Conservation (phyloP, 1,139 yeast genomes). For the Lodderomyces margitis region DNA sequence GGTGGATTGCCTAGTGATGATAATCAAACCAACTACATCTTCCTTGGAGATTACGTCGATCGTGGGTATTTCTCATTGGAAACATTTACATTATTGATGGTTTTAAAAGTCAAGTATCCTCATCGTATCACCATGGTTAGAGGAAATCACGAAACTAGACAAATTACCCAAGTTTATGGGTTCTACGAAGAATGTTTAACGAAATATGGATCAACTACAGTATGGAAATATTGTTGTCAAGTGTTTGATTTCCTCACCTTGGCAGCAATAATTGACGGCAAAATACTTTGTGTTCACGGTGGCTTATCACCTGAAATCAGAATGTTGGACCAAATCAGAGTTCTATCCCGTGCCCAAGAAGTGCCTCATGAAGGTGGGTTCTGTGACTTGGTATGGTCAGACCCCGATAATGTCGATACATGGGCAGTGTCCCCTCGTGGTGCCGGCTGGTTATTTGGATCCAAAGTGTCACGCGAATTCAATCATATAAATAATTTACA, state of each 20-base stretch:
- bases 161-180: constrained; percentile 94
- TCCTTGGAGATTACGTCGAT: constrained; percentile 94
- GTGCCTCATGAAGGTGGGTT: constrained; percentile 99
- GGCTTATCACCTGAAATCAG: constrained; percentile 97
- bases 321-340: constrained; percentile 94
- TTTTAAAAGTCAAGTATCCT: constrained; percentile 84
- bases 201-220: constrained; percentile 93
- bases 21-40: constrained; percentile 61
- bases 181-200: constrained; percentile 88
- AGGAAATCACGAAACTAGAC: constrained; percentile 94
- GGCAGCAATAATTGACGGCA: constrained; percentile 94
- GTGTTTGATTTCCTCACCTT: constrained; percentile 90
- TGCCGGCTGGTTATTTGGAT: constrained; percentile 97
- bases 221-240: constrained; percentile 96
- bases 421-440: constrained; percentile 99
- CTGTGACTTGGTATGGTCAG: constrained; percentile 96
- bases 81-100: constrained; percentile 89
- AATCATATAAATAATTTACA: constrained; percentile 86
- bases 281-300: constrained; percentile 91
- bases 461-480: constrained; percentile 88
- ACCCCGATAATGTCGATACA: constrained; percentile 95
- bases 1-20: constrained; percentile 82
- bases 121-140: constrained; percentile 82
- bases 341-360: constrained; percentile 95
- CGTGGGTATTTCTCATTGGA: constrained; percentile 93